phyloP scores from a whole-genome alignment of 176 grass and related monocot species.

The Phoenix dactylifera region DNA sequence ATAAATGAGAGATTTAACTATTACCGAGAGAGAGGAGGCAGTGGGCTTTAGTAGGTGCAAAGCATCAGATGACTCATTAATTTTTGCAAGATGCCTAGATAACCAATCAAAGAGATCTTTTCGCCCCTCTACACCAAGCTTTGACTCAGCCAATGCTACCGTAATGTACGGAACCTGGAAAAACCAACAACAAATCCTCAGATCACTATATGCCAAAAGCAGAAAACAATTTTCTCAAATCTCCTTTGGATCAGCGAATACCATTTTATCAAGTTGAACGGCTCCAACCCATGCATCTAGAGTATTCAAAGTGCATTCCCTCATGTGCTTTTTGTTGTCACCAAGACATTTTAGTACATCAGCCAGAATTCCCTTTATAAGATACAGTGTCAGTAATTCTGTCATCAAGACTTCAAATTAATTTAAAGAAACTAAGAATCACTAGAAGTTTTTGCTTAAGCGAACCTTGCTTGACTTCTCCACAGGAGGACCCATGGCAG shows the following conservation, averaged over 20 bases:
- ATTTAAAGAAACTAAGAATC: too few relatives aligned
- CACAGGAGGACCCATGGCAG: constrained; percentile 79
- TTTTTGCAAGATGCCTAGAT: constrained; percentile 68
- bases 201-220: background rate
- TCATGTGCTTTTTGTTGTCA: constrained; percentile 98
- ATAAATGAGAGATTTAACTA: constrained; percentile 1
- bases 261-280: constrained; percentile 97
- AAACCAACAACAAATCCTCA: constrained; percentile 9
- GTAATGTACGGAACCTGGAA: constrained; percentile 72
- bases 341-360: constrained; percentile 92
- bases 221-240: constrained; percentile 5
- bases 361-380: constrained; percentile 74
- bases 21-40: constrained; percentile 80
- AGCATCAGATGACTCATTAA: constrained; percentile 71
- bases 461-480: constrained; percentile 98
- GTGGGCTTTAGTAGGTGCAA: constrained; percentile 76
- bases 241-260: background rate
- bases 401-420: background rate
- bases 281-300: constrained; percentile 85
- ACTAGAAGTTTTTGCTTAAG: too few relatives aligned
- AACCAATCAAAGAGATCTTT: constrained; percentile 99
- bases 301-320: constrained; percentile 73
- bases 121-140: constrained; percentile 78
- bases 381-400: background rate
- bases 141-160: constrained; percentile 67